These are phyloP conservation scores for Tremellales sp. DNA, from an alignment of 1,284 basidiomycete genomes.

Conservation along the genomic window DNA sequence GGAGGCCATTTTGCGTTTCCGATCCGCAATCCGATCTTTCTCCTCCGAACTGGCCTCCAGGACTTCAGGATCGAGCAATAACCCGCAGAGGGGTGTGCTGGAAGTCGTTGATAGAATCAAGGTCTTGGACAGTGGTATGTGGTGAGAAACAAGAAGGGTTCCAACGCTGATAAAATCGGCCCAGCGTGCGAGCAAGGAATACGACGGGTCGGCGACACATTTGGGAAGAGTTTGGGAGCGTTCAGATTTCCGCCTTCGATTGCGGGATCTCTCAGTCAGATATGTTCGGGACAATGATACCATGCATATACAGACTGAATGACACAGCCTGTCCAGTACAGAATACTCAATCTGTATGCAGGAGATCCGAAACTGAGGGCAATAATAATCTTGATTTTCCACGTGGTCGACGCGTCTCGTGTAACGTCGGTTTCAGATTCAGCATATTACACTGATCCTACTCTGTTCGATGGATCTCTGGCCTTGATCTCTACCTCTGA, in stretches of 20 bases:
- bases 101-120: constrained; percentile 9
- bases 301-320: no score
- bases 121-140: constrained; percentile 7
- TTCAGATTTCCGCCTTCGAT: constrained; percentile 39
- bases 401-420: no score
- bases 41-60: constrained; percentile 19
- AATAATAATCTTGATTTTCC: no score
- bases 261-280: constrained; percentile 29
- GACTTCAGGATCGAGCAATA: neutral
- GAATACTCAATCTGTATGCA: no score
- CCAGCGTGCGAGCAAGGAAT: constrained; percentile 29
- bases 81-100: constrained; percentile 10
- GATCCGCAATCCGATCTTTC: constrained; percentile 21
- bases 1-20: constrained; percentile 39
- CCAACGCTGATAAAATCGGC: neutral
- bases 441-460: no score
- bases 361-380: no score
- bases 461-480: no score
- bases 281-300: no score
- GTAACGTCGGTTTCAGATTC: no score
- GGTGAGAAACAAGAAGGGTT: constrained; percentile 10
- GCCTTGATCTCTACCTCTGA: no score
- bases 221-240: constrained; percentile 34
- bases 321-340: no score
- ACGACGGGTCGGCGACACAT: constrained; percentile 27